A percentile compares a stretch with the other conserved stretches of the same genome.
Evolutionary conservation across 495 filamentous ascomycete genomes (phyloP).

Genomic region (Aspergillus ostianus): DNA sequence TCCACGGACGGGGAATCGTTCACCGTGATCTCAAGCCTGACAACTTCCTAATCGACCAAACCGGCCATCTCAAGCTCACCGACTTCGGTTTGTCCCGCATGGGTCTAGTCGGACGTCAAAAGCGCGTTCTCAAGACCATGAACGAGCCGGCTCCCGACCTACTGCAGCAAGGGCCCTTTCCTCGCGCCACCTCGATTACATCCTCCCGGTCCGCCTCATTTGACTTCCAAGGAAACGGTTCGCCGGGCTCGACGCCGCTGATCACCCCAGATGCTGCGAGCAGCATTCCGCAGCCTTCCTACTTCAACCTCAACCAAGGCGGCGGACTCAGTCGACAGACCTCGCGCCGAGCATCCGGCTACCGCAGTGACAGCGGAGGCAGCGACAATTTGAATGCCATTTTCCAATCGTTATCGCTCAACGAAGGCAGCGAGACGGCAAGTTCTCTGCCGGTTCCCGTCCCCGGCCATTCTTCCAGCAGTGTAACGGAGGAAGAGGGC

Average conservation of each 20-base stretch:
- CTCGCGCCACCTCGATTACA: slow-evolving; percentile 75
- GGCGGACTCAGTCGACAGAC: slow-evolving; percentile 64
- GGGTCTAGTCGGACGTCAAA: slow-evolving; percentile 94
- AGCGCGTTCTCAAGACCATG: slow-evolving; percentile 79
- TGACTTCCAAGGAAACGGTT: slow-evolving; percentile 76
- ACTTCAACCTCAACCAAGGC: slow-evolving; percentile 78
- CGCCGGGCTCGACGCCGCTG: slow-evolving; percentile 78
- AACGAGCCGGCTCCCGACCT: slow-evolving; percentile 84
- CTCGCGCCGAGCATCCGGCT: slow-evolving; percentile 77
- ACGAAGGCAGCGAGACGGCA: slow-evolving; percentile 49
- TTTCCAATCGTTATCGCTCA: slow-evolving; percentile 79
- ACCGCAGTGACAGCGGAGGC: slow-evolving; percentile 87
- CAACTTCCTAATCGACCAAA: slow-evolving; percentile 95
- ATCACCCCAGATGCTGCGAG: slow-evolving; percentile 76
- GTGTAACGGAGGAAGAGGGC: slow-evolving; percentile 68
- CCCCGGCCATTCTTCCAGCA: slow-evolving; percentile 33
- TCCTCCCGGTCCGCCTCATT: slow-evolving; percentile 97
- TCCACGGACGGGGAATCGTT: slow-evolving; percentile 90
- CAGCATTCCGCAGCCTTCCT: slow-evolving; percentile 79
- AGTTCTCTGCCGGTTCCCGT: slow-evolving; percentile 31
- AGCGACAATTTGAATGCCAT: slow-evolving; percentile 83
- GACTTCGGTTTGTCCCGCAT: slow-evolving; percentile 97
- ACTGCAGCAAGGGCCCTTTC: slow-evolving; percentile 89
- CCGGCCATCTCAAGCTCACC: slow-evolving; percentile 93
- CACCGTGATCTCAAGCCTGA: slow-evolving; percentile 97